Percentiles rank a stretch among this genome's conserved stretches.
phyloP scores from a whole-genome alignment of 306 rosid species.

The Vachellia pachyceras region DNA sequence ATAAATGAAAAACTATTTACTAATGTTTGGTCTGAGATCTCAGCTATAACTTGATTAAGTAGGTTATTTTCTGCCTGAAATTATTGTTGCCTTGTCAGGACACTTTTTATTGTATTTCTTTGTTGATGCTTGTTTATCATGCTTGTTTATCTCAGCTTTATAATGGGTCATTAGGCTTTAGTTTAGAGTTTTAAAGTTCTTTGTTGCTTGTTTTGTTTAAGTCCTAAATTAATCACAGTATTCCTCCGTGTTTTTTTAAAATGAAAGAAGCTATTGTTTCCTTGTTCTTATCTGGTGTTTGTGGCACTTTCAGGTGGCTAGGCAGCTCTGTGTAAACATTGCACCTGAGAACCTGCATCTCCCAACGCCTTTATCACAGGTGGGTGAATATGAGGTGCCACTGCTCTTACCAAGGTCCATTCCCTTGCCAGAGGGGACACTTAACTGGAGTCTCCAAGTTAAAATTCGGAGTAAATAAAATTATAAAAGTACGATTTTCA shows the following conservation, averaged over 20 bases:
- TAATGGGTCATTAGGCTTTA: not conserved
- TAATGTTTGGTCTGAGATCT: not conserved
- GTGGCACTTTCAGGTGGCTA: slow-evolving; percentile 65
- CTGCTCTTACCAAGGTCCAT: slow-evolving; percentile 84
- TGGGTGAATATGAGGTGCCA: slow-evolving; percentile 89
- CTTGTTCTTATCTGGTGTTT: slow-evolving; percentile 23
- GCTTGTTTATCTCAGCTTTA: too few relatives aligned
- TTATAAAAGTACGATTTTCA: slow-evolving; percentile 32
- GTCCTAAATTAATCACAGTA: not conserved
- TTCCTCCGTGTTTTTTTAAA: not conserved
- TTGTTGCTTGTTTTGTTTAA: not conserved
- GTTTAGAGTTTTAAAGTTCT: not conserved
- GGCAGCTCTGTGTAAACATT: slow-evolving; percentile 73
- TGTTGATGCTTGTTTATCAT: not conserved
- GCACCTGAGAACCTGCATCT: slow-evolving; percentile 64
- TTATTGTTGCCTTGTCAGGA: not conserved
- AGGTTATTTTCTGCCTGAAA: not conserved
- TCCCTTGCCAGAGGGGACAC: slow-evolving; percentile 76
- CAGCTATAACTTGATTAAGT: slow-evolving; percentile 61
- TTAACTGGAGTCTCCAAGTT: slow-evolving; percentile 76
- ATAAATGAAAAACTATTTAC: not conserved
- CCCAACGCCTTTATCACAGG: slow-evolving; percentile 56
- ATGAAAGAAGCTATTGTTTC: not conserved
- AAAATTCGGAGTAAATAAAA: slow-evolving; percentile 75
- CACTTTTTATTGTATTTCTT: not conserved